phyloP scores from a whole-genome alignment of 73 alveolate species.

The Paramecium sonneborni region DNA sequence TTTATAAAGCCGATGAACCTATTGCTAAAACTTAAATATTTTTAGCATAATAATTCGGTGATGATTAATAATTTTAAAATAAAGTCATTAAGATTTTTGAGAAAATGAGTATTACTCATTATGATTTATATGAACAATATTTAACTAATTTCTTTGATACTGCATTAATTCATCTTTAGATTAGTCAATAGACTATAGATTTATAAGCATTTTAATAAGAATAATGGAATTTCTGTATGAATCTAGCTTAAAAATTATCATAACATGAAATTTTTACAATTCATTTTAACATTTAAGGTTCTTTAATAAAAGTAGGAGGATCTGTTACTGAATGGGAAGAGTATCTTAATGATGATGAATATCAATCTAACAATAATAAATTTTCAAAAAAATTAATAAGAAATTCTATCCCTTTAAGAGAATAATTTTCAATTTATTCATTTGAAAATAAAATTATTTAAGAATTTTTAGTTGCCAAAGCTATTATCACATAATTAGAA shows the following conservation, averaged over 20 bases:
- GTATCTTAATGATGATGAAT: neutral
- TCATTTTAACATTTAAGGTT: neutral
- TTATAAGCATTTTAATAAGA: neutral
- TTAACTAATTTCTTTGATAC: neutral
- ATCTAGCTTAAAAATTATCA: neutral
- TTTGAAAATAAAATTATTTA: neutral
- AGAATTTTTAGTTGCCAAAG: neutral
- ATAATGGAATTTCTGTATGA: neutral
- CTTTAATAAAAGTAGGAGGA: neutral
- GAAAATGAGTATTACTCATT: neutral
- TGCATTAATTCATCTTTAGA: neutral
- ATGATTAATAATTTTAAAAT: neutral
- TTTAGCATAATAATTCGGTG: neutral
- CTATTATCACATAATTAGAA: neutral
- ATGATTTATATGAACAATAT: neutral
- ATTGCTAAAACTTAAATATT: neutral
- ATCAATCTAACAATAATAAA: neutral
- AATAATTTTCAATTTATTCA: neutral
- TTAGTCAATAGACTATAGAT: neutral
- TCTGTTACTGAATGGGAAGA: neutral
- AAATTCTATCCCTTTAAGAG: neutral
- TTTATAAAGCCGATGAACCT: neutral
- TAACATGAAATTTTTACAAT: neutral
- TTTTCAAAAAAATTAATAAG: neutral
- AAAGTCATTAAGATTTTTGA: neutral